Base-by-base conservation (phyloP, 164 flowering plant genomes). In the Magnolia officinalis region DNA sequence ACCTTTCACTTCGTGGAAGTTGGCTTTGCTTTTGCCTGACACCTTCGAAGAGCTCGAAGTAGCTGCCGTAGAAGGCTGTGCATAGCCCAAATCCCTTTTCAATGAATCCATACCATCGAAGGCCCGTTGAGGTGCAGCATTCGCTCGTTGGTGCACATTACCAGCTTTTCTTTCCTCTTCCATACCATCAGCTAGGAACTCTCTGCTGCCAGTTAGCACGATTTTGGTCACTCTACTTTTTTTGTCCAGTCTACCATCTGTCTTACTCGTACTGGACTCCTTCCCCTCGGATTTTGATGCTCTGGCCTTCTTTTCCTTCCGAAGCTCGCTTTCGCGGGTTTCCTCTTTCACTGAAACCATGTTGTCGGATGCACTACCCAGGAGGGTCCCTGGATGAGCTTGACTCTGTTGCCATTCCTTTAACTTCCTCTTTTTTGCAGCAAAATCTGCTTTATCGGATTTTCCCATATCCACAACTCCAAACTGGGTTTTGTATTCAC, bases 41-140 rank as follows among this genome's bases (percentile, higher is more conserved):
- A 94, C 88, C 86, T 92, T 94, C 9, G 97, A 96, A 73, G 98
- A 92, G 85, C 98, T 96, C 55, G 99, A 96, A 80, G 95, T 88
- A 19, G 96, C 93, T 16, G 93, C 93, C 51, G 81, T 72, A 63
- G 90, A 81, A 71, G 87, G 81, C 50, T 86, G 90, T 51, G 59
- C 58, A 72, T 82, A 75, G 77, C 83, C 86, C 58, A 78, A 72
- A 77, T 91, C 92, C 85, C 78, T 89, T 83, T 83, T 90, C 73
- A 81, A 67, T 71, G 82, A 79, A 77, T 88, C 90, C 55, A 52
- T 29, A 74, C 84, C 86, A 74, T 88, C 90, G 80, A 81, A 59
- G 77, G 80, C 81, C 70, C 80, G 80, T 55, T 83, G 83, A 71
- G 85, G 74, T 55, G 61, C 50, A 20, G 63, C 37, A 45, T 76